A percentile compares a stretch with the other conserved stretches of the same genome.
Conservation (phyloP, 768 basidiomycete species). For the Dentipellis fragilis region DNA sequence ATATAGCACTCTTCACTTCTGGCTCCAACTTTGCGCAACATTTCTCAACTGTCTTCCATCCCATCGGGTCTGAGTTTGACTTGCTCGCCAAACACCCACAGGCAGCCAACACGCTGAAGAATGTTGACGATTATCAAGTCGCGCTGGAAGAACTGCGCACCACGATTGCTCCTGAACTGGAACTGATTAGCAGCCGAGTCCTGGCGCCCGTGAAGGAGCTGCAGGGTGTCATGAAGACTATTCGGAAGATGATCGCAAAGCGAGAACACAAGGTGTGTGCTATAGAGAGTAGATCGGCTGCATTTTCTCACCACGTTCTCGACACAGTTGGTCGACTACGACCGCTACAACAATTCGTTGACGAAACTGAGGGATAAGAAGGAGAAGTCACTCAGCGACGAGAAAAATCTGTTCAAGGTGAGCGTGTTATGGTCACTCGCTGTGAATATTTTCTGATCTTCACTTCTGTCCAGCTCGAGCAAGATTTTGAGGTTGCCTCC, state of each 20-base stretch:
- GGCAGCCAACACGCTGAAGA: conserved; percentile 65
- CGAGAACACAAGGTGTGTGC: conserved; percentile 82
- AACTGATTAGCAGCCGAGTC: conserved; percentile 85
- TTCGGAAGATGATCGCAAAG: conserved; percentile 92
- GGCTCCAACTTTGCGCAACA: conserved; percentile 56
- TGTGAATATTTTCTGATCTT: too few species aligned
- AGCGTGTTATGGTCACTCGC: conserved; percentile 7
- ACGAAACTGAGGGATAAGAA: conserved; percentile 97
- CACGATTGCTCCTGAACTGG: conserved; percentile 79
- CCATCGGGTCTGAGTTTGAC: conserved; percentile 69
- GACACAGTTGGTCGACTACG: conserved; percentile 75
- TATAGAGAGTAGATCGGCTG: neutral
- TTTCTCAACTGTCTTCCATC: conserved; percentile 52
- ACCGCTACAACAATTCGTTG: conserved; percentile 92
- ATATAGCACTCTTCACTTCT: conserved; percentile 53
- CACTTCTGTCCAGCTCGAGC: conserved; percentile 55
- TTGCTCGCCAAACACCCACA: conserved; percentile 72
- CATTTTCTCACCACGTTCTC: neutral
- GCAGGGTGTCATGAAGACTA: conserved; percentile 74
- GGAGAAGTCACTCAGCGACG: conserved; percentile 90
- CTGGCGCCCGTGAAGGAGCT: conserved; percentile 84
- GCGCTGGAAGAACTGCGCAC: conserved; percentile 77
- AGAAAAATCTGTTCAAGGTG: conserved; percentile 96
- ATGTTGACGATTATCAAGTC: conserved; percentile 60
- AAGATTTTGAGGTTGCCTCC: conserved; percentile 89